These are phyloP conservation scores for Marasmius tenuissimus DNA, from an alignment of 1,284 basidiomycete genomes.

Conservation along the genomic window DNA sequence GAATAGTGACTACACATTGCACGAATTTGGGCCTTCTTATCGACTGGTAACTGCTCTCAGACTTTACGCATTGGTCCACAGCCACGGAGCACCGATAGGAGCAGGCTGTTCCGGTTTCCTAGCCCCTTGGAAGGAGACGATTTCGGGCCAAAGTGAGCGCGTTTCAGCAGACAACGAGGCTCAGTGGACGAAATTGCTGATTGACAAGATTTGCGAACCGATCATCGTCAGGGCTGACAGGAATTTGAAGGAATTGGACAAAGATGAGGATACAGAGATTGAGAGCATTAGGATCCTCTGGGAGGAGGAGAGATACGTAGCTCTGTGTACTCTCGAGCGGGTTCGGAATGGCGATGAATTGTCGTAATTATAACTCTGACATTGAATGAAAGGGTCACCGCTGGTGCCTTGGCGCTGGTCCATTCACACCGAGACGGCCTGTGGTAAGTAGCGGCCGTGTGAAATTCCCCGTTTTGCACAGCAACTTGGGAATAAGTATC, in stretches of 20 bases:
- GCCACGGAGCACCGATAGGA: conserved; percentile 14
- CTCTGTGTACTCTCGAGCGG: conserved; percentile 44
- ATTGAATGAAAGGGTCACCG: neutral
- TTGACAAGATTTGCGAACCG: conserved; percentile 29
- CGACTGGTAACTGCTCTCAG: conserved; percentile 72
- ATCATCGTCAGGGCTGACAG: conserved; percentile 19
- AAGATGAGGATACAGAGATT: conserved; percentile 15
- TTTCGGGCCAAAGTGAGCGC: conserved; percentile 42
- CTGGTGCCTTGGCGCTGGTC: neutral
- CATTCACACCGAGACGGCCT: no score
- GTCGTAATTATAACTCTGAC: neutral
- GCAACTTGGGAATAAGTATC: neutral
- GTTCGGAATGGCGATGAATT: conserved; percentile 36
- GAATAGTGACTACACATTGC: conserved; percentile 75
- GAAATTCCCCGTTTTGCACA: neutral
- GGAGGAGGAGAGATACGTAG: conserved; percentile 53
- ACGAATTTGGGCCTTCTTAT: conserved; percentile 73
- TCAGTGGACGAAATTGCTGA: conserved; percentile 35
- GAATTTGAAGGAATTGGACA: conserved; percentile 17
- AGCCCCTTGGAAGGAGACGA: conserved; percentile 54
- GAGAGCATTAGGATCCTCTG: conserved; percentile 41
- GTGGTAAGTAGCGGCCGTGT: neutral
- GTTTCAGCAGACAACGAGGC: conserved; percentile 41
- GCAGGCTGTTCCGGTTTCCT: conserved; percentile 31
- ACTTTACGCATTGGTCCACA: conserved; percentile 47